These are phyloP conservation scores for Lathyrus aphaca DNA, from an alignment of 306 rosid species.

Conservation along the genomic window DNA sequence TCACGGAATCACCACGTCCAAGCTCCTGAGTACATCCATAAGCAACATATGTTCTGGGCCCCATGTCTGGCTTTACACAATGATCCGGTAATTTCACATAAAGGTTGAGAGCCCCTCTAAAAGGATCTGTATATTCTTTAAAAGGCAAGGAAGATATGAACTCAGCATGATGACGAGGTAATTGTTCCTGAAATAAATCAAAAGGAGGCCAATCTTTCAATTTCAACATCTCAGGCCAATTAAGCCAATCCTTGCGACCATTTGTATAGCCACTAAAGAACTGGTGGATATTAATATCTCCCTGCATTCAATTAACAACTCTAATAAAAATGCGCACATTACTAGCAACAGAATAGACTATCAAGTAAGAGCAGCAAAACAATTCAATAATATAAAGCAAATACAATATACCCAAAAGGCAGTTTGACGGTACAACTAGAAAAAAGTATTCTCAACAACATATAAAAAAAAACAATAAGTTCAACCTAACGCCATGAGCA, in stretches of 20 bases:
- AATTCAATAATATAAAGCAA: constrained; percentile 9
- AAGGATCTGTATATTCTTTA: constrained; percentile 76
- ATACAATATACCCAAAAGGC: neutral
- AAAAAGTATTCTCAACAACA: neutral
- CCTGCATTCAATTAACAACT: constrained; percentile 52
- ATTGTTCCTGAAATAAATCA: constrained; percentile 63
- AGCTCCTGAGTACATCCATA: constrained; percentile 80
- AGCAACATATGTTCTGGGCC: constrained; percentile 92
- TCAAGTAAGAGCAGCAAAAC: constrained; percentile 1
- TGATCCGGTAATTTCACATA: constrained; percentile 44
- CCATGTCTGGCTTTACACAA: constrained; percentile 76
- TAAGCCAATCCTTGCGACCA: constrained; percentile 44
- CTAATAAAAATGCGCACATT: constrained; percentile 21
- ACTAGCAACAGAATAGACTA: neutral
- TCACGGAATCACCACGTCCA: constrained; percentile 90
- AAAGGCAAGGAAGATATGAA: constrained; percentile 71
- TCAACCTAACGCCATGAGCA: neutral
- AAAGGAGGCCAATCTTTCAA: constrained; percentile 91
- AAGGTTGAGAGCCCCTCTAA: constrained; percentile 63
- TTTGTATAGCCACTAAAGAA: constrained; percentile 74
- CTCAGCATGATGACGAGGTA: constrained; percentile 86
- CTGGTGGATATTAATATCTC: constrained; percentile 74
- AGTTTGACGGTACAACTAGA: neutral
- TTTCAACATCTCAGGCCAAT: constrained; percentile 82
- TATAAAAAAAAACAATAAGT: neutral